These are phyloP conservation scores for Lepiota venenata DNA, from an alignment of 768 basidiomycete genomes.

Conservation along the genomic window DNA sequence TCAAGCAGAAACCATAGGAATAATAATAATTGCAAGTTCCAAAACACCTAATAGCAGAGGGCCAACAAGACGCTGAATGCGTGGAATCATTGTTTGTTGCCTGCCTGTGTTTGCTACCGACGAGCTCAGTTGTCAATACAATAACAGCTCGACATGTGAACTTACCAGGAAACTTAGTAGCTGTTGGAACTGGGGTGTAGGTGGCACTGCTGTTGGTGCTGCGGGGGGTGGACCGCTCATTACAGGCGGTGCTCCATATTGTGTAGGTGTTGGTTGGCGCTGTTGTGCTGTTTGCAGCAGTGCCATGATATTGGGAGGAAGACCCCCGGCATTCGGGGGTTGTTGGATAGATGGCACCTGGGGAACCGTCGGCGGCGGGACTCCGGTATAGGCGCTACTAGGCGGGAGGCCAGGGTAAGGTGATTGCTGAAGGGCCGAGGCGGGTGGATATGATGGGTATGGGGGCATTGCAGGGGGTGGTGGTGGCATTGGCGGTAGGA, in stretches of 20 bases:
- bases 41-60: neutral
- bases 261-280: constrained; percentile 33
- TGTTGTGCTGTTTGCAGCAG: constrained; percentile 58
- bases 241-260: constrained; percentile 37
- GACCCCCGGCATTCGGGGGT: constrained; percentile 30
- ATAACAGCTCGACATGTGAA: neutral
- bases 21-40: constrained; percentile 8
- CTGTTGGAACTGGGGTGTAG: constrained; percentile 50
- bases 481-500: constrained; percentile 36
- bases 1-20: constrained; percentile 5
- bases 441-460: constrained; percentile 39
- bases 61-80: neutral
- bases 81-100: neutral
- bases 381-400: constrained; percentile 19
- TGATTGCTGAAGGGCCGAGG: constrained; percentile 20
- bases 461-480: constrained; percentile 34
- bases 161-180: constrained; percentile 69
- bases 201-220: constrained; percentile 34
- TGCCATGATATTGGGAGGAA: constrained; percentile 71
- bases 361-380: constrained; percentile 18
- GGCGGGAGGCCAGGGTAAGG: constrained; percentile 31
- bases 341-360: constrained; percentile 27
- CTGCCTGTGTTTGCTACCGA: constrained; percentile 8
- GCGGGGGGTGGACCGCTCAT: constrained; percentile 42
- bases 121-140: neutral